Conservation (phyloP, 2,329 filamentous ascomycete species). For the Penicillium freii region DNA sequence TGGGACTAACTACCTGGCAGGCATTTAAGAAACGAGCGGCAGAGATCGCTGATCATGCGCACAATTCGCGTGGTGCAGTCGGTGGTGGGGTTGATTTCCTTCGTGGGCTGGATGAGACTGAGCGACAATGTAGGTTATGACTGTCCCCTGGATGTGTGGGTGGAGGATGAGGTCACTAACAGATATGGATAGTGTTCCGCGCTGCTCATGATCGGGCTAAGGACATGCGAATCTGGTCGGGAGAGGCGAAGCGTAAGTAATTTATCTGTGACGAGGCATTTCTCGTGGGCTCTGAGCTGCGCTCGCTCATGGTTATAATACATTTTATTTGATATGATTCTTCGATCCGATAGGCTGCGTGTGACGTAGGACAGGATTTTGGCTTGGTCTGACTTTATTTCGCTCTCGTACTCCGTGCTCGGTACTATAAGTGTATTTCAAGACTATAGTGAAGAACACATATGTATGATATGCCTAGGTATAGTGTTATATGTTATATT, state of each 20-base stretch:
- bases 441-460: neutral
- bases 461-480: too few species aligned
- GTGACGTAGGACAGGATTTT: neutral
- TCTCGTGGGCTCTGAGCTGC: conserved; percentile 25
- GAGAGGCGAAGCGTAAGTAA: conserved; percentile 54
- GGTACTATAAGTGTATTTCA: neutral
- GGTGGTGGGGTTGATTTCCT: conserved; percentile 75
- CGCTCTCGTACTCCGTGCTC: neutral
- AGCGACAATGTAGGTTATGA: conserved; percentile 59
- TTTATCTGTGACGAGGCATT: neutral
- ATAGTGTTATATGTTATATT: neutral
- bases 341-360: neutral
- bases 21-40: conserved; percentile 79
- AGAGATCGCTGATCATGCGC: conserved; percentile 83
- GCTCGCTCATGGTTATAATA: conserved; percentile 20
- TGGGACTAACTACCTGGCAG: conserved; percentile 33
- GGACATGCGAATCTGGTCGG: conserved; percentile 67
- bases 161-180: conserved; percentile 19
- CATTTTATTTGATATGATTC: neutral
- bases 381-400: neutral
- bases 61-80: conserved; percentile 72
- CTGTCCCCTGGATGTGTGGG: neutral
- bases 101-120: conserved; percentile 83
- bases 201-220: conserved; percentile 72
- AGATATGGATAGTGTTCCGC: conserved; percentile 58